Evolutionary conservation across 192 early-diverging fungal genomes (phyloP).

Genomic region (Podochytrium sp.): DNA sequence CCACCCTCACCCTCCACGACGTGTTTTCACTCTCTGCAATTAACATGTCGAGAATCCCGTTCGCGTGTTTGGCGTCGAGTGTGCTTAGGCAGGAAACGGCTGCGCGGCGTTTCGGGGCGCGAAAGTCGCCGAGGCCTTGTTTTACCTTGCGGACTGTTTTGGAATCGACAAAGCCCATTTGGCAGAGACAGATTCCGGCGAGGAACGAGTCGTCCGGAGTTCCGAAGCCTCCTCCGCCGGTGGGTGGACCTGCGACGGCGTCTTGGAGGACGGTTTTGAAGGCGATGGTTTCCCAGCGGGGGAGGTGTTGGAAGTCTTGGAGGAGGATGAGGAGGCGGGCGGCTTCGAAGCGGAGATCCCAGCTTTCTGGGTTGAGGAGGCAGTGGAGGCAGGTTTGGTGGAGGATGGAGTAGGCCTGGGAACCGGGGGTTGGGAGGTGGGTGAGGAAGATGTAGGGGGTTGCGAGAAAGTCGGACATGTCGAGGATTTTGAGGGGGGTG

Average conservation of each 20-base stretch:
- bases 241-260: neutral
- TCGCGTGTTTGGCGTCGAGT: slow-evolving; percentile 32
- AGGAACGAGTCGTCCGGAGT: slow-evolving; percentile 36
- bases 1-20: slow-evolving; percentile 50
- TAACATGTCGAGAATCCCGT: slow-evolving; percentile 36
- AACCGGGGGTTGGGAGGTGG: slow-evolving; percentile 15
- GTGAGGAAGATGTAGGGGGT: slow-evolving; percentile 28
- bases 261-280: slow-evolving; percentile 47
- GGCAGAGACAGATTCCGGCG: slow-evolving; percentile 40
- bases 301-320: slow-evolving; percentile 32
- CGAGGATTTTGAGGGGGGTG: slow-evolving; percentile 16
- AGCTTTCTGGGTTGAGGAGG: slow-evolving; percentile 34
- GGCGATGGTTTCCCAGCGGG: slow-evolving; percentile 50
- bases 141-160: slow-evolving; percentile 37
- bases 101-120: slow-evolving; percentile 17
- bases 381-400: slow-evolving; percentile 37
- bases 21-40: slow-evolving; percentile 30
- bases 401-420: slow-evolving; percentile 28
- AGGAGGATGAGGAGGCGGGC: slow-evolving; percentile 39
- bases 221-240: neutral
- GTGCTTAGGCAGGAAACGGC: slow-evolving; percentile 26
- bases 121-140: slow-evolving; percentile 42
- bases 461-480: slow-evolving; percentile 37
- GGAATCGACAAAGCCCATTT: slow-evolving; percentile 31
- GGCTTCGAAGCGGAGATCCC: slow-evolving; percentile 50